phyloP scores from a whole-genome alignment of 352 stramenopile species.

The Pythium guiyangense region DNA sequence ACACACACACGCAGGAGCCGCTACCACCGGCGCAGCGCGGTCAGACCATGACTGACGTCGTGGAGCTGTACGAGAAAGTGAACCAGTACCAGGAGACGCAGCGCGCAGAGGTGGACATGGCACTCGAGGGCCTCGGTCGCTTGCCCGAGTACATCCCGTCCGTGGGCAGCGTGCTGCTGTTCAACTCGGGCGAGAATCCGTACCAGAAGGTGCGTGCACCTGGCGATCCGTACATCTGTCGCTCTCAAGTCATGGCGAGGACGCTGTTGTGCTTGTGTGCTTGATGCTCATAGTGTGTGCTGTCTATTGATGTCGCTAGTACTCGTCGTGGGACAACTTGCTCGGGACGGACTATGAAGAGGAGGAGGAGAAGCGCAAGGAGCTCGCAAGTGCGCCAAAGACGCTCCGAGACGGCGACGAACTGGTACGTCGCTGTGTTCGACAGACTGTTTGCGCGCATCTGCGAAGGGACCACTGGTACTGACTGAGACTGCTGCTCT shows the following conservation, averaged over 20 bases:
- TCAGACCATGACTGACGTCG: slow-evolving; percentile 74
- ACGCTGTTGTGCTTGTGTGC: no score
- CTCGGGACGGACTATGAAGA: slow-evolving; percentile 83
- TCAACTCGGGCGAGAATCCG: slow-evolving; percentile 86
- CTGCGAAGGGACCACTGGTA: no score
- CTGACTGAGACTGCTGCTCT: no score
- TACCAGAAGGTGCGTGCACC: slow-evolving; percentile 85
- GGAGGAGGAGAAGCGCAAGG: slow-evolving; percentile 83
- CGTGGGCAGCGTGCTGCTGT: slow-evolving; percentile 77
- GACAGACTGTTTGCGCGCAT: no score
- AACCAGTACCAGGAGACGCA: slow-evolving; percentile 75
- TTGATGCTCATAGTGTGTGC: no score
- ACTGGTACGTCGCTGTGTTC: slow-evolving; percentile 48
- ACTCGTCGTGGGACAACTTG: slow-evolving; percentile 86
- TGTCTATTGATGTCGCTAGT: slow-evolving; percentile 30
- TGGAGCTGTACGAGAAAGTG: slow-evolving; percentile 83
- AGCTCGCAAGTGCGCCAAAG: slow-evolving; percentile 70
- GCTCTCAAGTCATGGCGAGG: no score
- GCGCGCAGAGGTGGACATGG: slow-evolving; percentile 75
- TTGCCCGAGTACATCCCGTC: slow-evolving; percentile 82
- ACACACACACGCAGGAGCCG: slow-evolving; percentile 29
- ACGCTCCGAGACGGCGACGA: slow-evolving; percentile 81
- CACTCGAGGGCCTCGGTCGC: slow-evolving; percentile 62
- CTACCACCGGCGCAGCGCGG: slow-evolving; percentile 64
- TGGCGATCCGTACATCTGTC: no score